These are phyloP conservation scores for Backusella morwellensis DNA, from an alignment of 192 early-diverging fungal species.

Conservation along the genomic window DNA sequence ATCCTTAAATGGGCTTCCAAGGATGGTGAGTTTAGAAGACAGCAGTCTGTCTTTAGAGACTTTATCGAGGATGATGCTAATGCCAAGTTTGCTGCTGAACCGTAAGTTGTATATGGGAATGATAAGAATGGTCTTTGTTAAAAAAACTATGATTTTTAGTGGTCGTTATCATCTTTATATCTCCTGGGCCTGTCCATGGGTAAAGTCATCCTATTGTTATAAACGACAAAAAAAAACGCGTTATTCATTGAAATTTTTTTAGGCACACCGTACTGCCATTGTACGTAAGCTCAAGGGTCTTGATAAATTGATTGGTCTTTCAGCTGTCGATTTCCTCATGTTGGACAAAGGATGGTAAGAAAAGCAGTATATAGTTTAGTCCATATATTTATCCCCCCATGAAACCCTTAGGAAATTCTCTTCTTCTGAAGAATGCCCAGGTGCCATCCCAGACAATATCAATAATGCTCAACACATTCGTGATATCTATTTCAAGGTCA, in stretches of 20 bases:
- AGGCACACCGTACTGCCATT: slow-evolving; percentile 88
- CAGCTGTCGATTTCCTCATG: slow-evolving; percentile 86
- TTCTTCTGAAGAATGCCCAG: slow-evolving; percentile 67
- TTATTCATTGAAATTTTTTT: slow-evolving; percentile 15
- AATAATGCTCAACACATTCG: slow-evolving; percentile 74
- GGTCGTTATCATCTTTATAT: slow-evolving; percentile 84
- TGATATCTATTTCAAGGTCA: slow-evolving; percentile 92
- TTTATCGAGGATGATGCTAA: slow-evolving; percentile 48
- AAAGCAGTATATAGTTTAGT: neutral
- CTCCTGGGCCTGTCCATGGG: slow-evolving; percentile 48
- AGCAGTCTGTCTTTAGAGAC: slow-evolving; percentile 71
- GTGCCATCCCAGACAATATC: slow-evolving; percentile 72
- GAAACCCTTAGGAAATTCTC: slow-evolving; percentile 51
- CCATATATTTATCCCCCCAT: neutral
- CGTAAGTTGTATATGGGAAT: slow-evolving; percentile 34
- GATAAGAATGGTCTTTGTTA: neutral
- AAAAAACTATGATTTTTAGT: slow-evolving; percentile 14
- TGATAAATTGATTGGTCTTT: slow-evolving; percentile 76
- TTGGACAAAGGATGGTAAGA: slow-evolving; percentile 71
- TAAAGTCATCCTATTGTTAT: neutral
- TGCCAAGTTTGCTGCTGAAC: slow-evolving; percentile 72
- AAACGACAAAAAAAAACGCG: neutral
- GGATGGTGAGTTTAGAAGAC: slow-evolving; percentile 82
- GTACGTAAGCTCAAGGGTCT: slow-evolving; percentile 91
- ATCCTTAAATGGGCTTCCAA: slow-evolving; percentile 64